Evolutionary conservation across 1,284 basidiomycete genomes (phyloP), one percentile per base, ranked within the genome.

Genomic region (Pseudozyma sp.): DNA sequence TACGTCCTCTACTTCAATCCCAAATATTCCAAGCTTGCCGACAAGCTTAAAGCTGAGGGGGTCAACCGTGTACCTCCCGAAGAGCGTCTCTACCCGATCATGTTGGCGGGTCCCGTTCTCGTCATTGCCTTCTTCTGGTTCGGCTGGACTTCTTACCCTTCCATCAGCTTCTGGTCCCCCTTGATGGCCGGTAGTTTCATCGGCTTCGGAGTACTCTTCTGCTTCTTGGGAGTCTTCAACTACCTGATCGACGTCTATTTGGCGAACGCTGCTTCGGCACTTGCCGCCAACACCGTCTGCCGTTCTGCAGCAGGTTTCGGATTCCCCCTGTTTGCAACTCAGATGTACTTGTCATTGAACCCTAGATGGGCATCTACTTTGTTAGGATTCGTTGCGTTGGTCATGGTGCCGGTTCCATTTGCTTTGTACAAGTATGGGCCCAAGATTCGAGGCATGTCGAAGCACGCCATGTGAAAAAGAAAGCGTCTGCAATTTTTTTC

Each of bases 361-460:
- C 90, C 91, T 0, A 90, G 91, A 0, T 92, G 92, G 8, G 92
- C 91, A 0, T 91, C 90, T 0, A 90, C 90, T 12, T 86, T 94
- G n/a, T 85, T 94, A 7, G 93, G 90, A 0, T 91, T 92, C 6
- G 81, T 94, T 31, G 88, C 90, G 53, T 88, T 90, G 7, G 65
- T 90, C 18, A 89, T 92, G 88, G 88, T 89, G 0, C 93, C 93
- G 0, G 83, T 93, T 35, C 93, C 92, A 86, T 83, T 70, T 82
- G 8, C 79, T 83, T 25, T 85, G 86, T 85, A 83, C 76, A 86
- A 85, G 64, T 88, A 85, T 60, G 88, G 88, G 8, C 83, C 86
- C 5, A 79, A 77, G 54, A 85, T 89, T 35, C 81, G 88, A 16
- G 59, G 40, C 52, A 52, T 69, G 57, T 79, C 76, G 16, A 78